Base-by-base conservation (phyloP, 2,329 filamentous ascomycete genomes). In the Beauveria australis region DNA sequence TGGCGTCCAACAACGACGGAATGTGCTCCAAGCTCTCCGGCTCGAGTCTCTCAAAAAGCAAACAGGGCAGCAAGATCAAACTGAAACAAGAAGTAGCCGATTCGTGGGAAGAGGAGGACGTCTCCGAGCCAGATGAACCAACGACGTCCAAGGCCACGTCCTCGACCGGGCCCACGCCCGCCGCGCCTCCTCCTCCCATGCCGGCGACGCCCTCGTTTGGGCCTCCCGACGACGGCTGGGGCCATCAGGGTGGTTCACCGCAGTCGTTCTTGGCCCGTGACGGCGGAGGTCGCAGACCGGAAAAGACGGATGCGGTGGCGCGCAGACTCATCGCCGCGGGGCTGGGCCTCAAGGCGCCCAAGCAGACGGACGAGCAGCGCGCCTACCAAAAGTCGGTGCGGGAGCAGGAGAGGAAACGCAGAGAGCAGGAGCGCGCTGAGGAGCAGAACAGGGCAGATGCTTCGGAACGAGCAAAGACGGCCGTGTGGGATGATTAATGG, bases 301-400 rank as follows among this genome's bases (percentile, higher is more conserved):
- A 96, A 75, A 99, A 96, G 79, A 95, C 92, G 64, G 95, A 95
- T 63, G 91, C 92, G 0, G 91, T 96, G 44, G 94, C 94, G 5
- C 84, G 89, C 63, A 81, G 94, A 62, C 81, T 99, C 83, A 97
- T 99, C 71, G 92, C 91, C 0, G 89, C 89, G 3, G 92, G 90
- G 0, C 76, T 97, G 65, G 94, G 94, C 1, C 83, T 97, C 59
- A 85, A 87, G 69, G 85, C 87, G 40, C 91, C 91, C 37, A 88
- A 85, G 76, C 83, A 87, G 72, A 97, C 91, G 1, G 91, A 95
- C 64, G 92, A 97, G 75, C 89, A 96, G 79, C 83, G 81, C 67
- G 89, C 91, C 59, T 97, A 94, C 72, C 92, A 97, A 68, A 84
- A 81, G 66, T 88, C 89, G 1, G 79, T 94, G 63, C 85, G 88